These are phyloP conservation scores for Lactifluus subvellereus DNA, from an alignment of 768 basidiomycete genomes.

Conservation along the genomic window DNA sequence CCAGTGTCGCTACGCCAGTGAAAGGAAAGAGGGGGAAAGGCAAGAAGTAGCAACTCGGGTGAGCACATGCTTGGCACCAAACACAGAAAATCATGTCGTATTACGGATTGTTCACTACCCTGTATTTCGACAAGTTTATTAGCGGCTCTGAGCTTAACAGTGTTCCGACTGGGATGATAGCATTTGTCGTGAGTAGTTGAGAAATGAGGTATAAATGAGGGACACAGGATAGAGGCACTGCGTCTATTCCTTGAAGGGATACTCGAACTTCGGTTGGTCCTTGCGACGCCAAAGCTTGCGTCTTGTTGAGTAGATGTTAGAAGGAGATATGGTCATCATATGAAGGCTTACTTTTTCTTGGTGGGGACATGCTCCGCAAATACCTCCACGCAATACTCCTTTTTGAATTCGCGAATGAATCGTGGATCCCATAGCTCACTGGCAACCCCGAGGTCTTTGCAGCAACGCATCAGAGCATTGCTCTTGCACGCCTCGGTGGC, in stretches of 20 bases:
- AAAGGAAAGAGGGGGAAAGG: conserved; percentile 19
- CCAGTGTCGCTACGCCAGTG: conserved; percentile 4
- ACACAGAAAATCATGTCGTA: background rate
- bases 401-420: conserved; percentile 91
- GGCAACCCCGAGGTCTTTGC: conserved; percentile 93
- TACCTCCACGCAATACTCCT: conserved; percentile 74
- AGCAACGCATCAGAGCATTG: conserved; percentile 96
- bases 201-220: background rate
- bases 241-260: conserved; percentile 76
- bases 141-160: background rate
- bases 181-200: background rate
- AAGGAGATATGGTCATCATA: background rate
- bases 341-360: conserved; percentile 77
- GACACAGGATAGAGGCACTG: background rate
- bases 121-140: background rate
- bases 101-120: background rate
- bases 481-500: conserved; percentile 94
- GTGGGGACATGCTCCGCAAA: conserved; percentile 78
- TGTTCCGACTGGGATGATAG: background rate
- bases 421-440: conserved; percentile 98
- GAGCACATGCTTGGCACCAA: background rate
- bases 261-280: conserved; percentile 78
- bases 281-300: conserved; percentile 89
- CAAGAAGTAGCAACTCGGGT: conserved; percentile 10
- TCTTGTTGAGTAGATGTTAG: conserved; percentile 39